These are phyloP conservation scores for Nannochloropsis salina DNA, from an alignment of 108 stramenopile species.

Conservation along the genomic window DNA sequence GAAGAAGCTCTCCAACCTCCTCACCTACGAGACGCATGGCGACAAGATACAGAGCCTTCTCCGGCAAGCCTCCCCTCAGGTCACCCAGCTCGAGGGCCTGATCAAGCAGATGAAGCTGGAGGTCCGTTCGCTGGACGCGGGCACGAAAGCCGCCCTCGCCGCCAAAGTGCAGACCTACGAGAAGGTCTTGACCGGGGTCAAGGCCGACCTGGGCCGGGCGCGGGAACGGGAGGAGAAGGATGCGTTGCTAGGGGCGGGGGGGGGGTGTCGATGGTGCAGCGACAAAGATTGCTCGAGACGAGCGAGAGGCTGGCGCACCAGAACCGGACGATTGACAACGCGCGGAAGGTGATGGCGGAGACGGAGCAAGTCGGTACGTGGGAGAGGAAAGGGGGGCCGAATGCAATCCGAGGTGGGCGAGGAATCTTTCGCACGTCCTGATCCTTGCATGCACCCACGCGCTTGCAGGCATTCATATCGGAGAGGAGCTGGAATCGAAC, in stretches of 20 bases:
- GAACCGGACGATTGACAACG: neutral
- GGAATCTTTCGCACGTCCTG: no score
- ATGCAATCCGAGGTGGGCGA: no score
- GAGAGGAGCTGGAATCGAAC: conserved; percentile 23
- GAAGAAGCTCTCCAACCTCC: neutral
- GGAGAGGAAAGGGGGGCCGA: neutral
- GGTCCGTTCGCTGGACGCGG: conserved; percentile 8
- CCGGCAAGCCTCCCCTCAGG: neutral
- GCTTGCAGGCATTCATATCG: conserved; percentile 21
- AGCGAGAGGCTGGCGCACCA: neutral
- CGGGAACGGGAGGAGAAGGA: neutral
- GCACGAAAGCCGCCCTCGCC: neutral
- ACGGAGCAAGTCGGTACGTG: conserved; percentile 20
- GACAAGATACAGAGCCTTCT: neutral
- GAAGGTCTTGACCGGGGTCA: neutral
- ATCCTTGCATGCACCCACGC: no score
- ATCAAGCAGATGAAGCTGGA: conserved; percentile 26
- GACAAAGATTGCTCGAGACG: neutral
- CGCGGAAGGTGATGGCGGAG: conserved; percentile 5
- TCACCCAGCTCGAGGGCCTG: neutral
- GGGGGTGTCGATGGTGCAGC: neutral
- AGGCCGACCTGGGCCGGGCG: neutral
- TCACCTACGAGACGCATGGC: neutral
- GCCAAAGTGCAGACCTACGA: neutral
- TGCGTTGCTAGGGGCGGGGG: neutral